phyloP scores from a whole-genome alignment of 2,329 filamentous ascomycete species.

The Ophiostoma novo-ulmi region DNA sequence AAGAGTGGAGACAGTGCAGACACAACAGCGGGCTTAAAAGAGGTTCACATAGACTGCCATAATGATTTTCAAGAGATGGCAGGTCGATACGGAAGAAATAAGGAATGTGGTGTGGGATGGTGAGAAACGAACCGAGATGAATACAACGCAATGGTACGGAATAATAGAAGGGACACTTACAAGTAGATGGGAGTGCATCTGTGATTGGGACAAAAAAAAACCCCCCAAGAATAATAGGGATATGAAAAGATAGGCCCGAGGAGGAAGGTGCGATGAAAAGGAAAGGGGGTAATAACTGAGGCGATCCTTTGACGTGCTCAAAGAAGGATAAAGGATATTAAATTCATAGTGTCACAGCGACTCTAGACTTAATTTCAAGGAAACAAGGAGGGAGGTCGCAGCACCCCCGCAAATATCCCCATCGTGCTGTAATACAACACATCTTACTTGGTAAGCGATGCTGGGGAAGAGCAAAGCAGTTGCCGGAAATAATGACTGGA shows the following conservation, averaged over 20 bases:
- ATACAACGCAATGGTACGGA: not conserved
- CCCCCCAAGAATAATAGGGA: not conserved
- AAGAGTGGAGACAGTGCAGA: not conserved
- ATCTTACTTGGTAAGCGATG: constrained; percentile 1
- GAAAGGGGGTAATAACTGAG: not conserved
- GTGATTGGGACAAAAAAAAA: not conserved
- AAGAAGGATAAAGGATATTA: too few relatives aligned
- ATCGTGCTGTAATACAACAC: not conserved
- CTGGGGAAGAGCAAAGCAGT: constrained; percentile 1
- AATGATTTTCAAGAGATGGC: too few relatives aligned
- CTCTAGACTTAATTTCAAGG: not conserved
- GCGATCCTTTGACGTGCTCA: not conserved
- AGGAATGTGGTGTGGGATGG: not conserved
- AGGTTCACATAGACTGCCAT: too few relatives aligned
- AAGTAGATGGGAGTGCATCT: not conserved
- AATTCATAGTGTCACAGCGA: not conserved
- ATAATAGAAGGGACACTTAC: not conserved
- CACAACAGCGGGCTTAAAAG: not conserved
- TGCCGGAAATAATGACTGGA: not conserved
- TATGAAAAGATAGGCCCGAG: not conserved
- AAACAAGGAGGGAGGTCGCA: not conserved
- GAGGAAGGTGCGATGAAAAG: not conserved
- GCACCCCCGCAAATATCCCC: not conserved
- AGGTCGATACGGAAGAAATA: not conserved
- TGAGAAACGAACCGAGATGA: not conserved